Evolutionary conservation across 306 rosid species (phyloP).

Genomic region (Hippophae tibetana): DNA sequence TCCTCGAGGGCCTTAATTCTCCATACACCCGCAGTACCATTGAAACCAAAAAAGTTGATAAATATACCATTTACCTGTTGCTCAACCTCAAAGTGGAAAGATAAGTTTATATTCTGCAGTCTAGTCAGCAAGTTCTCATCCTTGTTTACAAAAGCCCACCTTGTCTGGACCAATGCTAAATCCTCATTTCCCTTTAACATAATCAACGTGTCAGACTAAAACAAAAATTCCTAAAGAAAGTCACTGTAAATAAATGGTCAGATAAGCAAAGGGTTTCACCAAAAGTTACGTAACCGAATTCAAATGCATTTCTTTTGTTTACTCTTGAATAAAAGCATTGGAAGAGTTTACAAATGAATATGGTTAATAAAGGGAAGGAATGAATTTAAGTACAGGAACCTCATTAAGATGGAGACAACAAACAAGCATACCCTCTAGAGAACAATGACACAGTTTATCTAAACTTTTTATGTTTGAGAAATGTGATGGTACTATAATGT

Average conservation of each 20-base stretch:
- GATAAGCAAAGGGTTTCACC: neutral
- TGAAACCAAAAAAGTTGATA: slow-evolving; percentile 90
- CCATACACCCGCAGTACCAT: slow-evolving; percentile 99
- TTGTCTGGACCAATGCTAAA: slow-evolving; percentile 87
- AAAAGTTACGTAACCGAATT: neutral
- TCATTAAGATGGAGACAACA: no score
- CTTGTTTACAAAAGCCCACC: slow-evolving; percentile 97
- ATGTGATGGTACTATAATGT: no score
- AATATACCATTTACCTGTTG: slow-evolving; percentile 91
- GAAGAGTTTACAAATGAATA: no score
- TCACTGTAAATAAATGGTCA: slow-evolving; percentile 4
- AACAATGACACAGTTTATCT: no score
- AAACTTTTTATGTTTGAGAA: no score
- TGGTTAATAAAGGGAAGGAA: no score
- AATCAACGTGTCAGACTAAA: neutral
- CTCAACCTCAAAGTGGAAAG: slow-evolving; percentile 97
- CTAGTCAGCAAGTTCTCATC: slow-evolving; percentile 97
- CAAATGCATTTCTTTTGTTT: no score
- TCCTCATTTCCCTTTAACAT: slow-evolving; percentile 77
- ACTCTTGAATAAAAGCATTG: no score
- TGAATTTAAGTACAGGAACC: no score
- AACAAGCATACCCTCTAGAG: no score
- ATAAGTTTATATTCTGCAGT: slow-evolving; percentile 81
- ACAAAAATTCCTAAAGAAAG: neutral
- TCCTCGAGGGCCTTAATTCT: slow-evolving; percentile 93